Evolutionary conservation across 345 rosid species (phyloP), one percentile per base, ranked within the genome.

Genomic region (Gossypium australe): DNA sequence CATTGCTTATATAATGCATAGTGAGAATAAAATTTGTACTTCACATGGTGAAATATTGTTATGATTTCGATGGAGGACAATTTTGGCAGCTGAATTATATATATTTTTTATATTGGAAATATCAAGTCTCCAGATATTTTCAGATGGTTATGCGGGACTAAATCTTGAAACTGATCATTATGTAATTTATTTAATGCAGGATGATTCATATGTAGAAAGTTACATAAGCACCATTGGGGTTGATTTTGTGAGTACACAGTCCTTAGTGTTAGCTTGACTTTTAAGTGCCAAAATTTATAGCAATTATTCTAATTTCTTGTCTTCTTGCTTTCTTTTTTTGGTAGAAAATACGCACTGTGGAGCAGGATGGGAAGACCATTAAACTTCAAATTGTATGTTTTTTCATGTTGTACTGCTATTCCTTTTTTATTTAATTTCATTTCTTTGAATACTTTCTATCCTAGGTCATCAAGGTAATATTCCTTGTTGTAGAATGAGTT

Each of bases 301-400:
- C 44, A 38, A 17, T 52, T 22, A n/a, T 56, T 62, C 71, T 57
- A 51, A 80, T 75, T 71, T 43, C 41, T 5, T 74, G 49, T 70
- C 10, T 44, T n/a, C 69, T 11, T 41, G 0, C 74, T 27, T 67
- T 25, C 49, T 67, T 77, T 52, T 34, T 9, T 68, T 55, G 61
- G 49, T 82, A 87, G 94, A 88, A 92, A 92, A 92, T 92, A 22
- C 90, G 97, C 71, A 92, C 97, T 2, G 97, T 90, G 81, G 97
- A 92, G 82, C 97, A 92, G 82, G 95, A 92, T 73, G 93, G 92
- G 68, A 92, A 90, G 88, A 90, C 95, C 18, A 88, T 88, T 65
- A 87, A 90, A 80, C 97, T 90, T 80, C 97, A 90, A 83, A 90
- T 92, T 78, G 94, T 90, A 83, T 55, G 87, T 51, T 63, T 69